A percentile compares a stretch with the other conserved stretches of the same genome.
phyloP scores from a whole-genome alignment of 176 grass and related monocot species.

The Juncus effusus region DNA sequence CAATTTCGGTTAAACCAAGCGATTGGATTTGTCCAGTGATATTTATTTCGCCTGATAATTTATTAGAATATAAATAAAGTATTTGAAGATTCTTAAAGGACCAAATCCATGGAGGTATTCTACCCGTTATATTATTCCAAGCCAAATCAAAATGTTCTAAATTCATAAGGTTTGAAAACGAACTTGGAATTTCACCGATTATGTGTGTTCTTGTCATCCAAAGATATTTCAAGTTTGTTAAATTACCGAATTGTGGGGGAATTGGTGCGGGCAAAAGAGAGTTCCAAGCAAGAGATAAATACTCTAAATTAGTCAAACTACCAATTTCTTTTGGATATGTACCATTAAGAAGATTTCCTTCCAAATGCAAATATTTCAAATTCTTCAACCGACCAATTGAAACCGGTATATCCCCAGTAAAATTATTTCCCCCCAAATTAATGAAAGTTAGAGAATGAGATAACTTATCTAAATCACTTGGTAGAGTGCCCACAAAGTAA shows the following conservation, averaged over 20 bases:
- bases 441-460: constrained; percentile 37
- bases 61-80: constrained; percentile 34
- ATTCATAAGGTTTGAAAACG: constrained; percentile 8
- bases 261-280: constrained; percentile 11
- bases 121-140: constrained; percentile 28
- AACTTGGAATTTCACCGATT: constrained; percentile 27
- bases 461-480: constrained; percentile 18
- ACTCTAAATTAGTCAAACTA: constrained; percentile 25
- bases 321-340: constrained; percentile 36
- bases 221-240: constrained; percentile 19
- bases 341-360: constrained; percentile 40
- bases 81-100: constrained; percentile 25
- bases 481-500: constrained; percentile 29
- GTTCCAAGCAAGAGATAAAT: constrained; percentile 33
- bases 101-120: constrained; percentile 40
- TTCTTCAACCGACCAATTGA: constrained; percentile 7
- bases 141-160: constrained; percentile 25
- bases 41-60: constrained; percentile 27
- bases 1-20: constrained; percentile 21
- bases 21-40: not conserved
- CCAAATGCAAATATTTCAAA: constrained; percentile 25
- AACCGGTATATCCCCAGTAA: constrained; percentile 34
- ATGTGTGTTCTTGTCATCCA: constrained; percentile 37
- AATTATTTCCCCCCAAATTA: constrained; percentile 33
- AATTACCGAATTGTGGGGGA: constrained; percentile 31